Conservation (phyloP, 371 early-diverging fungal species). For the Mucor plumbeus region DNA sequence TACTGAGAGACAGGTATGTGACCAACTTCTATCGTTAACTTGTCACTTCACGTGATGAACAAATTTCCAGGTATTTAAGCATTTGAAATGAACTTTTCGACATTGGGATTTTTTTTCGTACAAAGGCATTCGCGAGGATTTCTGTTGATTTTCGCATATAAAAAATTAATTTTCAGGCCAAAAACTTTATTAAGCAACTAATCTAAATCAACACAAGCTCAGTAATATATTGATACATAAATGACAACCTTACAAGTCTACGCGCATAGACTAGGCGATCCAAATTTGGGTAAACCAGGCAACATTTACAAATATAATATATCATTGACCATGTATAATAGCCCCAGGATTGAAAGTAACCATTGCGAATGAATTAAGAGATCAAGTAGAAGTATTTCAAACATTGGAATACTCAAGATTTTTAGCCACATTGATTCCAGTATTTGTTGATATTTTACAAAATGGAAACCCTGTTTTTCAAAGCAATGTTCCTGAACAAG, state of each 20-base stretch:
- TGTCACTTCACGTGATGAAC: constrained; percentile 9
- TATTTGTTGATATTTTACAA: constrained; percentile 79
- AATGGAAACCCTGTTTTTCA: constrained; percentile 83
- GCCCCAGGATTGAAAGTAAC: constrained; percentile 74
- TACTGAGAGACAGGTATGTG: neutral
- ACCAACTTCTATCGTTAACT: neutral
- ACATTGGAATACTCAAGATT: constrained; percentile 83
- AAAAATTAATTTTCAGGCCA: neutral
- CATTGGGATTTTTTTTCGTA: neutral
- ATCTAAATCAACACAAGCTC: neutral
- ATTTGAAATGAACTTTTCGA: constrained; percentile 12
- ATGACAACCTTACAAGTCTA: constrained; percentile 70
- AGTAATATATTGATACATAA: neutral
- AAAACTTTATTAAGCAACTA: neutral
- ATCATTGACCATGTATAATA: constrained; percentile 9
- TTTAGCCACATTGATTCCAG: constrained; percentile 79
- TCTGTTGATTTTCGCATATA: neutral
- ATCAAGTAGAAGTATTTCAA: constrained; percentile 91
- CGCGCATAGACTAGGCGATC: constrained; percentile 72
- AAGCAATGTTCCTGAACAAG: constrained; percentile 85
- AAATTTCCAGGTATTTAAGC: constrained; percentile 7
- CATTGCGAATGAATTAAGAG: constrained; percentile 88
- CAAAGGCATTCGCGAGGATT: neutral
- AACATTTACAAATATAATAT: neutral
- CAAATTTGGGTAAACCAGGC: constrained; percentile 54